Conservation (phyloP, 2,329 filamentous ascomycete species). For the Hypoxylon sp. region DNA sequence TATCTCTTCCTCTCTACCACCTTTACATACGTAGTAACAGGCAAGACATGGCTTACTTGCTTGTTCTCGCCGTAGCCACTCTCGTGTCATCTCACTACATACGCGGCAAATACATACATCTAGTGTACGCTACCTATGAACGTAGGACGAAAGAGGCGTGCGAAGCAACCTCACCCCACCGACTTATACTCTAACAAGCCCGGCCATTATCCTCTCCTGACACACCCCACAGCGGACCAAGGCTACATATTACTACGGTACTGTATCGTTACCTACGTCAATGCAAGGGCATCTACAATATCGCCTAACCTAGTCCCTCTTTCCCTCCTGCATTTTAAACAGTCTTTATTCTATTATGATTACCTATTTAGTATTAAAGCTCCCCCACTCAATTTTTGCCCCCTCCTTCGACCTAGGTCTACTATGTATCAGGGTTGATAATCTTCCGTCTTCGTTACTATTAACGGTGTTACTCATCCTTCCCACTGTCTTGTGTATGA, state of each 20-base stretch:
- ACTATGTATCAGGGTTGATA: slow-evolving; percentile 24
- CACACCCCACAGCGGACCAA: slow-evolving; percentile 17
- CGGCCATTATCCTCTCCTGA: slow-evolving; percentile 18
- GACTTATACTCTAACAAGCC: slow-evolving; percentile 27
- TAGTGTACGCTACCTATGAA: slow-evolving; percentile 21
- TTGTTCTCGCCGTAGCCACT: slow-evolving; percentile 2
- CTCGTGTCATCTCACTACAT: slow-evolving; percentile 9
- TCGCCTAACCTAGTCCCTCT: slow-evolving; percentile 5
- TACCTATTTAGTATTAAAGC: slow-evolving; percentile 29
- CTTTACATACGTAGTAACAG: too few species aligned
- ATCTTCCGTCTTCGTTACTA: slow-evolving; percentile 23
- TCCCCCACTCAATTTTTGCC: slow-evolving; percentile 25
- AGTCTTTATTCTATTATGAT: slow-evolving; percentile 15
- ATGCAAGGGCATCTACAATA: slow-evolving; percentile 30
- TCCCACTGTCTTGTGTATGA: neutral
- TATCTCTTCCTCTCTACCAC: neutral
- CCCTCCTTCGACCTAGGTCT: slow-evolving; percentile 17
- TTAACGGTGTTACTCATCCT: slow-evolving; percentile 14
- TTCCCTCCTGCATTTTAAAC: slow-evolving; percentile 22
- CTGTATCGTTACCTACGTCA: slow-evolving; percentile 35
- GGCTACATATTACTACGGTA: slow-evolving; percentile 30
- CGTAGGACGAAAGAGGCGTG: slow-evolving; percentile 26
- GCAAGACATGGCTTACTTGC: neutral
- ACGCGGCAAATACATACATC: slow-evolving; percentile 20
- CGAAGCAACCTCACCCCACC: slow-evolving; percentile 43